Percentiles rank a stretch among this genome's conserved stretches.
These are phyloP conservation scores for Combretum micranthum DNA, from an alignment of 345 rosid species.

Conservation along the genomic window DNA sequence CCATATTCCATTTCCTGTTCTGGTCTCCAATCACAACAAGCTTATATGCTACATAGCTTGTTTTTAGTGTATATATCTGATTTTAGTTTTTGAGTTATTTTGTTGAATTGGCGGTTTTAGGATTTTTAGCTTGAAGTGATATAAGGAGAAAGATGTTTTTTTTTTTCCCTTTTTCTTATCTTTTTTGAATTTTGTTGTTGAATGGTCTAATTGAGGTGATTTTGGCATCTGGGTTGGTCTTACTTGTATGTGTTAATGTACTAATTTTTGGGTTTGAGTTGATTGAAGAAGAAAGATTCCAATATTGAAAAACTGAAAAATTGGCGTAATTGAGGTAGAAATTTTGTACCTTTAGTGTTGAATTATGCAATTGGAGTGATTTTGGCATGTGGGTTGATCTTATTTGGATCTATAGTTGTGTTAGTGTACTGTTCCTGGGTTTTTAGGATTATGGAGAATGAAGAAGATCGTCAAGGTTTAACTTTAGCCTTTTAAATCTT, in stretches of 20 bases:
- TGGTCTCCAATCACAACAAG: too few species aligned
- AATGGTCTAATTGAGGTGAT: not conserved
- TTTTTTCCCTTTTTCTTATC: too few species aligned
- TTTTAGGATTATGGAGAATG: too few species aligned
- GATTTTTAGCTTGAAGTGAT: too few species aligned
- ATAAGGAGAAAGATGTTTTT: too few species aligned
- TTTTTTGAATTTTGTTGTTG: not conserved
- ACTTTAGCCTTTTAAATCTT: too few species aligned
- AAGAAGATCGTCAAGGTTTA: too few species aligned
- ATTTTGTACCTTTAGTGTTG: conserved; percentile 7
- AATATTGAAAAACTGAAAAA: not conserved
- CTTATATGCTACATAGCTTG: too few species aligned
- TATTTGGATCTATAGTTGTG: conserved; percentile 15
- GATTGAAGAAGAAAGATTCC: not conserved
- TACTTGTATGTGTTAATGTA: not conserved
- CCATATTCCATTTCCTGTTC: too few species aligned
- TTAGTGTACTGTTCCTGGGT: conserved; percentile 8
- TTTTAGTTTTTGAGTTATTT: too few species aligned
- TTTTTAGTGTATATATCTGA: too few species aligned
- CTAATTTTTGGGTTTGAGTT: not conserved
- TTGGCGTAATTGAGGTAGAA: not conserved
- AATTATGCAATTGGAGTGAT: conserved; percentile 4
- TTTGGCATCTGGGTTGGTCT: conserved; percentile 1
- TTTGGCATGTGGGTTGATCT: conserved; percentile 15
- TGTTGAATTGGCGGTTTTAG: too few species aligned